These are phyloP conservation scores for Thelephora terrestris DNA, from an alignment of 1,284 basidiomycete genomes.

Conservation along the genomic window DNA sequence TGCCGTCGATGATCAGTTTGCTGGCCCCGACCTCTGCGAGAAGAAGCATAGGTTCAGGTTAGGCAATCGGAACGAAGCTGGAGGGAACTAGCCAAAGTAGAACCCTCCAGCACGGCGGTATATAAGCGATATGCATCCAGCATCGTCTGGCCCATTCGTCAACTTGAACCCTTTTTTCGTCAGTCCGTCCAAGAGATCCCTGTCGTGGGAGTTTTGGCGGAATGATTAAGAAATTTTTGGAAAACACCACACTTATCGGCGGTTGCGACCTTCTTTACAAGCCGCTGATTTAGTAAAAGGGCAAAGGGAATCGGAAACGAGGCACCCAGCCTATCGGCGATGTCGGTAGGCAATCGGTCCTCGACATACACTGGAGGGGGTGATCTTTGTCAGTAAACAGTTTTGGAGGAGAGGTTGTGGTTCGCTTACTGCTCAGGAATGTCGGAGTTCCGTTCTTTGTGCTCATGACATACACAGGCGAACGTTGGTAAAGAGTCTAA, in stretches of 20 bases:
- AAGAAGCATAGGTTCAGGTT: background rate
- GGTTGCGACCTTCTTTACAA: slow-evolving; percentile 36
- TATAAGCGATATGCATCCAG: slow-evolving; percentile 38
- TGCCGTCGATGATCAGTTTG: slow-evolving; percentile 54
- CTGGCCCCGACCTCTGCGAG: slow-evolving; percentile 49
- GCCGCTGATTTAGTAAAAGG: slow-evolving; percentile 36
- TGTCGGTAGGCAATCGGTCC: slow-evolving; percentile 33
- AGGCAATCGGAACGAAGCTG: background rate
- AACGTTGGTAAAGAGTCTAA: slow-evolving; percentile 50
- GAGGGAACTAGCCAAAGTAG: slow-evolving; percentile 28
- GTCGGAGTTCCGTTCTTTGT: slow-evolving; percentile 33
- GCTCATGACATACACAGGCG: slow-evolving; percentile 52
- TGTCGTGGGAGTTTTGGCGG: slow-evolving; percentile 12
- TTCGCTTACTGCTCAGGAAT: slow-evolving; percentile 24
- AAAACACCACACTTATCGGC: slow-evolving; percentile 32
- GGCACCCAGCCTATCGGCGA: slow-evolving; percentile 41
- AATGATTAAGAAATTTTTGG: background rate
- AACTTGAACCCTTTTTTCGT: slow-evolving; percentile 49
- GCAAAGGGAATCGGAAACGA: slow-evolving; percentile 38
- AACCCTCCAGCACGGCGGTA: slow-evolving; percentile 30
- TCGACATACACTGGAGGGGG: slow-evolving; percentile 49
- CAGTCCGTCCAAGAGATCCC: slow-evolving; percentile 46
- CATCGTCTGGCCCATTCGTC: slow-evolving; percentile 42
- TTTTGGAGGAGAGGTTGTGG: background rate
- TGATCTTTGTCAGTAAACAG: background rate